phyloP scores from a whole-genome alignment of 164 flowering plant genomes.

The Echeveria elegans region DNA sequence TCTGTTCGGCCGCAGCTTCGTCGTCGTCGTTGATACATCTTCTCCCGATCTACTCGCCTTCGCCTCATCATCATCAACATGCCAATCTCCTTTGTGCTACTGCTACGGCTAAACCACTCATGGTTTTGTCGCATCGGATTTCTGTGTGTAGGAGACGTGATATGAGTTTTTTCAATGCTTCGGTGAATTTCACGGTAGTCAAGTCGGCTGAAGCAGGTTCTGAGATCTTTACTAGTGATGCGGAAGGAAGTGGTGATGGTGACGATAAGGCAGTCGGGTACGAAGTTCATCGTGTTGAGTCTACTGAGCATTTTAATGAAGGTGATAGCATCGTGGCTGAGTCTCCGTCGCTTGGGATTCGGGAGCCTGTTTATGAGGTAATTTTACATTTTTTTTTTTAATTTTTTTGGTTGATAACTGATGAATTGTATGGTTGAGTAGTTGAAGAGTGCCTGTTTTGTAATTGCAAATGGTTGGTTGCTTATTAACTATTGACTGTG shows the following conservation, averaged over 20 bases:
- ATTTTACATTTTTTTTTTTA: too few relatives aligned
- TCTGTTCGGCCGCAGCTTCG: constrained; percentile 1
- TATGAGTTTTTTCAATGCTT: neutral
- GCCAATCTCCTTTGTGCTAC: constrained; percentile 9
- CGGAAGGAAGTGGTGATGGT: constrained; percentile 17
- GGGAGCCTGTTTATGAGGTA: constrained; percentile 48
- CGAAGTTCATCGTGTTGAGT: neutral
- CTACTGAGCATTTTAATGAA: neutral
- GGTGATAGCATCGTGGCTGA: constrained; percentile 17
- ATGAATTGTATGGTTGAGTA: too few relatives aligned
- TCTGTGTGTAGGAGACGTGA: neutral
- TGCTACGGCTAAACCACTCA: too few relatives aligned
- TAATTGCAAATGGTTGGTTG: neutral
- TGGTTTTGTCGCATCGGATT: constrained; percentile 1
- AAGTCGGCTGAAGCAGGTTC: constrained; percentile 32
- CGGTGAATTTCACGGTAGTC: constrained; percentile 19
- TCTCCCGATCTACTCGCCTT: constrained; percentile 7
- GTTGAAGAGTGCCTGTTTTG: too few relatives aligned
- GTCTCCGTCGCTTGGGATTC: constrained; percentile 32
- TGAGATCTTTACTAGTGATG: constrained; percentile 11
- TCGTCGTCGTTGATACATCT: constrained; percentile 6
- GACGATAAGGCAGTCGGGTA: constrained; percentile 7
- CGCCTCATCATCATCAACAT: constrained; percentile 6
- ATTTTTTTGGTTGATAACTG: too few relatives aligned
- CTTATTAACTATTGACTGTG: neutral